Evolutionary conservation across 306 rosid genomes (phyloP).

Genomic region (Castanea sativa): DNA sequence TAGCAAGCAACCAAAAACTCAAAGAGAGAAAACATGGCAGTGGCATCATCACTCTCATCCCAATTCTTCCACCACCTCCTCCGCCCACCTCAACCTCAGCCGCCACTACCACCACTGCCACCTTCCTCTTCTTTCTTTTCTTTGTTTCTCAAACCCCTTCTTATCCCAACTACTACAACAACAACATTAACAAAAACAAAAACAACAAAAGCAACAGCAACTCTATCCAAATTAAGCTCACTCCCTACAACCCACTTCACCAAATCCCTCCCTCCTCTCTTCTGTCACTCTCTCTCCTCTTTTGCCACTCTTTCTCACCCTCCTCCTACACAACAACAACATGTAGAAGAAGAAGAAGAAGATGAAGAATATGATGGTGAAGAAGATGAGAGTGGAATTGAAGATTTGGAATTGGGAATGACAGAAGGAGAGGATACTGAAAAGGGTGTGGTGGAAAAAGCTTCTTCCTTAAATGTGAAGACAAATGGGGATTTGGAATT

Average conservation of each 20-base stretch:
- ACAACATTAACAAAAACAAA: neutral
- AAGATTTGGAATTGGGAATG: conserved; percentile 25
- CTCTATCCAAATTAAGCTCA: neutral
- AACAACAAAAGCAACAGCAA: neutral
- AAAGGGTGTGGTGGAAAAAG: conserved; percentile 25
- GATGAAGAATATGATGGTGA: conserved; percentile 21
- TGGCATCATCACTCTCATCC: conserved; percentile 33
- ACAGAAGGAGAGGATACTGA: conserved; percentile 16
- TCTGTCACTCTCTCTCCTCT: conserved; percentile 24
- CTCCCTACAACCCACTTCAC: conserved; percentile 15
- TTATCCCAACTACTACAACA: conserved; percentile 19
- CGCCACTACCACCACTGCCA: conserved; percentile 7
- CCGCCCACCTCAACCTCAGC: conserved; percentile 33
- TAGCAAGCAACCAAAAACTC: neutral
- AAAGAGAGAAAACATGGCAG: conserved; percentile 33
- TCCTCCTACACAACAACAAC: neutral
- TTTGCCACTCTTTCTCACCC: conserved; percentile 25
- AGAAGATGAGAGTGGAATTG: conserved; percentile 16
- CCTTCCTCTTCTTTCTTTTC: conserved; percentile 30
- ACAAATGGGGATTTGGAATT: conserved; percentile 37
- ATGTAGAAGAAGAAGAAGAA: neutral
- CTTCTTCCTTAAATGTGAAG: conserved; percentile 37
- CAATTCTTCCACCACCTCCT: conserved; percentile 38
- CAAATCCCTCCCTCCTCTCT: neutral
- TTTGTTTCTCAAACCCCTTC: conserved; percentile 37